Percentiles rank a stretch among this genome's conserved stretches.
phyloP scores from a whole-genome alignment of 306 rosid species.

The Ceratonia siliqua region DNA sequence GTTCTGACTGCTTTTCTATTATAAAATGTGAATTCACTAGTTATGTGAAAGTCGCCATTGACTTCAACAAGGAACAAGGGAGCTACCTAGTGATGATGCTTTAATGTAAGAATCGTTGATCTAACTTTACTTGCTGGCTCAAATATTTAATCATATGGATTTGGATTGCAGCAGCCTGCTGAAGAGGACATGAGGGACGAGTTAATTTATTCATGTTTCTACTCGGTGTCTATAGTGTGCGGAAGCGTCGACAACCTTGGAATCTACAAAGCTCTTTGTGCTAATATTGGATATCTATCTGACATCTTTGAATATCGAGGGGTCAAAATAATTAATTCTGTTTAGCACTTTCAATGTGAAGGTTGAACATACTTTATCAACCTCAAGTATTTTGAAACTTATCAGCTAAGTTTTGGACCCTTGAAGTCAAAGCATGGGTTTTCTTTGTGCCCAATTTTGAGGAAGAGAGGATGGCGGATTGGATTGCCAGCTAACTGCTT shows the following conservation, averaged over 20 bases:
- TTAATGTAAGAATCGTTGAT: slow-evolving; percentile 9
- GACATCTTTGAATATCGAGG: not conserved
- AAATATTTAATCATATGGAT: slow-evolving; percentile 6
- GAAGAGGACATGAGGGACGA: not conserved
- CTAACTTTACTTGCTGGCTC: not conserved
- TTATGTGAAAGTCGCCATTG: slow-evolving; percentile 15
- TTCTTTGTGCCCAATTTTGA: slow-evolving; percentile 2
- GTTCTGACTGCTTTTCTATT: slow-evolving; percentile 1
- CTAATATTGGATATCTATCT: not conserved
- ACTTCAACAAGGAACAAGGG: not conserved
- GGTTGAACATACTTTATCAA: not conserved
- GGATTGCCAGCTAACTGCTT: slow-evolving; percentile 1
- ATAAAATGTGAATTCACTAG: slow-evolving; percentile 22
- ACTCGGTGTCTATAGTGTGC: not conserved
- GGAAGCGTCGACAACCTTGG: not conserved
- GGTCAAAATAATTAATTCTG: not conserved
- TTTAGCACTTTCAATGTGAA: slow-evolving; percentile 2
- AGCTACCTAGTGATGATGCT: slow-evolving; percentile 14
- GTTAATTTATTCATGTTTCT: not conserved
- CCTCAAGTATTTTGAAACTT: not conserved
- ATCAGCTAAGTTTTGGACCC: not conserved
- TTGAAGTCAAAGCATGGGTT: slow-evolving; percentile 14
- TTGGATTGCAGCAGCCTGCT: not conserved
- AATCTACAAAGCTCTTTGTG: not conserved
- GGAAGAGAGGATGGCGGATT: not conserved